phyloP scores from a whole-genome alignment of 805 yeast species.

The Sugiyamaella smithiae region DNA sequence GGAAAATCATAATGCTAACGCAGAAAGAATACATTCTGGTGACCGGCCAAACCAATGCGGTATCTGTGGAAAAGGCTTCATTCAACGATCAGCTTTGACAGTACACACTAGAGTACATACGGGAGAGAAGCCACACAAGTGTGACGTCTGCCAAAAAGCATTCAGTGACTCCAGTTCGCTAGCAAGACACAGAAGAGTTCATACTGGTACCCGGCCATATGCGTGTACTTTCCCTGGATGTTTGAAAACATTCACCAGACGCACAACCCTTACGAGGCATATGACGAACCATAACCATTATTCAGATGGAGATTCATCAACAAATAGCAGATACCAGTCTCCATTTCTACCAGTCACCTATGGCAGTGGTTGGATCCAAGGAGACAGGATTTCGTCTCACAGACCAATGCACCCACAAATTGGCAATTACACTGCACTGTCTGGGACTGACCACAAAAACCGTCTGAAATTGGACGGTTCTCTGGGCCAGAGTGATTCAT shows the following conservation, averaged over 20 bases:
- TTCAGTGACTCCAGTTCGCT: conserved; percentile 43
- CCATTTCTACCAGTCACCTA: neutral
- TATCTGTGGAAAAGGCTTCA: conserved; percentile 71
- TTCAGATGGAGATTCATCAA: neutral
- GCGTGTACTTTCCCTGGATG: conserved; percentile 63
- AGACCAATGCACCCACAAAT: too few species aligned
- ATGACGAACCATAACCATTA: conserved; percentile 55
- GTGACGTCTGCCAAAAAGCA: conserved; percentile 39
- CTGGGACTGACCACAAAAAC: too few species aligned
- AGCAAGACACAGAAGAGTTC: conserved; percentile 83
- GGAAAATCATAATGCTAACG: conserved; percentile 4
- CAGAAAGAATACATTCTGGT: conserved; percentile 55
- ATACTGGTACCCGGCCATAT: conserved; percentile 82
- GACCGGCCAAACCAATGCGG: conserved; percentile 40
- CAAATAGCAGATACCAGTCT: neutral
- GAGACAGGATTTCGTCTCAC: too few species aligned
- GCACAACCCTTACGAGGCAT: conserved; percentile 76
- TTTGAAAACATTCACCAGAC: conserved; percentile 80
- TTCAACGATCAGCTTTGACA: conserved; percentile 76
- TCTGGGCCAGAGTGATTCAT: too few species aligned
- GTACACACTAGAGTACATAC: conserved; percentile 80
- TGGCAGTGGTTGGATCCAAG: neutral
- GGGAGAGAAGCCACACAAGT: conserved; percentile 71
- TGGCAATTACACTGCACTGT: too few species aligned
- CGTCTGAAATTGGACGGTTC: too few species aligned